Conservation (phyloP, 345 rosid genomes). For the Bruguiera parviflora region DNA sequence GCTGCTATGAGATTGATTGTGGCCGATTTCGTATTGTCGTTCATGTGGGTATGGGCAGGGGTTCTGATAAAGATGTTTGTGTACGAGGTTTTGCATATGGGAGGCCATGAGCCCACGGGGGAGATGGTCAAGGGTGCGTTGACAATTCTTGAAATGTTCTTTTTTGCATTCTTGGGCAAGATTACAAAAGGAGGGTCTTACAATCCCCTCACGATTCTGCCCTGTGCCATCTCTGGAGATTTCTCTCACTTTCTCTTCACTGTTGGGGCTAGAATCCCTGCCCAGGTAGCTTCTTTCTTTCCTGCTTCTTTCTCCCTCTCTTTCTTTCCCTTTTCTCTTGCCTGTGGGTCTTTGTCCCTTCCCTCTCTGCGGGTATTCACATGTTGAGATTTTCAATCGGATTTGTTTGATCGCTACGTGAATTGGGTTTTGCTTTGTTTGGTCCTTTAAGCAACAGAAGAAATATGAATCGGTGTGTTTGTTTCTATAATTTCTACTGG, state of each 20-base stretch:
- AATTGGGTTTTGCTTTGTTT: slow-evolving; percentile 12
- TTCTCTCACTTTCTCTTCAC: slow-evolving; percentile 49
- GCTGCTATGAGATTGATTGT: slow-evolving; percentile 27
- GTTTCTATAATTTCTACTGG: background rate
- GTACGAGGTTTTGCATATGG: slow-evolving; percentile 38
- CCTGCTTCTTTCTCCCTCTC: background rate
- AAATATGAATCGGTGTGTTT: background rate
- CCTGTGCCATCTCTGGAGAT: slow-evolving; percentile 60
- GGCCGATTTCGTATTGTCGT: slow-evolving; percentile 50
- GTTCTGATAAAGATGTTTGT: slow-evolving; percentile 55
- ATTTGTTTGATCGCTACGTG: background rate
- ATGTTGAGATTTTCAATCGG: background rate
- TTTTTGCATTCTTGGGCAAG: slow-evolving; percentile 57
- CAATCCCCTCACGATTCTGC: slow-evolving; percentile 65
- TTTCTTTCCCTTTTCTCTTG: background rate
- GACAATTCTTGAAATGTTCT: slow-evolving; percentile 51
- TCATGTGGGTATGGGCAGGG: slow-evolving; percentile 84
- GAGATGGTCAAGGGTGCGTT: slow-evolving; percentile 40
- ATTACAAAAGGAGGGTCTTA: slow-evolving; percentile 59
- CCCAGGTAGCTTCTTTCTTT: slow-evolving; percentile 40
- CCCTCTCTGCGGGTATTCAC: background rate
- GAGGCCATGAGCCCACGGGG: slow-evolving; percentile 34
- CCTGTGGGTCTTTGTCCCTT: background rate
- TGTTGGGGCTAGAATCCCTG: slow-evolving; percentile 65
- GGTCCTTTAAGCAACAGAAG: background rate